These are phyloP conservation scores for Penicillium cinerascens DNA, from an alignment of 495 filamentous ascomycete species.

Conservation along the genomic window DNA sequence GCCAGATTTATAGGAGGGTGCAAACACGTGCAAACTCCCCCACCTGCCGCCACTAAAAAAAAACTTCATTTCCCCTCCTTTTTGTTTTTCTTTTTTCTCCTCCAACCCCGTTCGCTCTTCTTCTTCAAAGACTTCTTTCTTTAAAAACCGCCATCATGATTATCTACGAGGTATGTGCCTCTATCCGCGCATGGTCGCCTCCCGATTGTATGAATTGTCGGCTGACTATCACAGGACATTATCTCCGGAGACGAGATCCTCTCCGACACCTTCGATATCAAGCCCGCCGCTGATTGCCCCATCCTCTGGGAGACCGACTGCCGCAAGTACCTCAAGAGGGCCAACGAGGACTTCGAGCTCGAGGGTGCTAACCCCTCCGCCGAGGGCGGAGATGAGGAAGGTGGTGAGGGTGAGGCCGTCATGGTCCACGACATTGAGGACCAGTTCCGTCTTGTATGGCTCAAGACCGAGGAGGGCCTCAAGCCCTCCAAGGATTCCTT, in stretches of 20 bases:
- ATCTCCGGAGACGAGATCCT: constrained; percentile 91
- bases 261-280: constrained; percentile 85
- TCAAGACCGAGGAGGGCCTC: constrained; percentile 60
- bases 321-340: constrained; percentile 75
- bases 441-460: constrained; percentile 81
- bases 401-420: constrained; percentile 40
- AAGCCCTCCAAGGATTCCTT: constrained; percentile 72
- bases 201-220: background rate
- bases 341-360: constrained; percentile 72
- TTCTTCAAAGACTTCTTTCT: constrained; percentile 12
- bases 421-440: constrained; percentile 93
- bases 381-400: constrained; percentile 79
- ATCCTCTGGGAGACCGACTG: constrained; percentile 86
- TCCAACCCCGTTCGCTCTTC: constrained; percentile 15
- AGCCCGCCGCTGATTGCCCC: constrained; percentile 59
- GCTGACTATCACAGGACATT: constrained; percentile 61
- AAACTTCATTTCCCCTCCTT: constrained; percentile 39
- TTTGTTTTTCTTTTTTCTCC: constrained; percentile 32
- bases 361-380: constrained; percentile 97
- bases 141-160: constrained; percentile 64
- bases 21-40: constrained; percentile 30
- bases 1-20: background rate
- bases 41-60: constrained; percentile 38
- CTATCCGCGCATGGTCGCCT: background rate
- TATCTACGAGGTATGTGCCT: constrained; percentile 72